Evolutionary conservation across 1,139 yeast species (phyloP).

Genomic region (Suhomyces anneliseae): DNA sequence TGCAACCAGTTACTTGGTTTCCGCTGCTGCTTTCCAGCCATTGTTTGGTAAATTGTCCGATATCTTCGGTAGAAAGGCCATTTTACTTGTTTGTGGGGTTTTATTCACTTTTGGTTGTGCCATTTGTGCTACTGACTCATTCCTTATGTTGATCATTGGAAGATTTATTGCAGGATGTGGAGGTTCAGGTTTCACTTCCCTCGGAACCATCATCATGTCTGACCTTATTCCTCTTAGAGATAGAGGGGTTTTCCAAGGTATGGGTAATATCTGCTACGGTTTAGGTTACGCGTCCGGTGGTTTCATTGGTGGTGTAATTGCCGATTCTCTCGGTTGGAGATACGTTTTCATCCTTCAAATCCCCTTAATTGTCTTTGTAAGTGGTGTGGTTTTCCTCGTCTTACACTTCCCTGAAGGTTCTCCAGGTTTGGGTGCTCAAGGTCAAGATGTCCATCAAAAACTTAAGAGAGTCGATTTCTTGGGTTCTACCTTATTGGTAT

Average conservation of each 20-base stretch:
- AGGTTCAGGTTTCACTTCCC: conserved; percentile 55
- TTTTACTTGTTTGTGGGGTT: conserved; percentile 34
- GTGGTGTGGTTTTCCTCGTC: conserved; percentile 35
- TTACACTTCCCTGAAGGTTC: conserved; percentile 50
- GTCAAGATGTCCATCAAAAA: conserved; percentile 42
- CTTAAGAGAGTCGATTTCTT: conserved; percentile 65
- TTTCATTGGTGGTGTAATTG: conserved; percentile 62
- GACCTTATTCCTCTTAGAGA: conserved; percentile 54
- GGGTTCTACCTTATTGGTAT: conserved; percentile 65
- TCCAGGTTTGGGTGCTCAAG: conserved; percentile 44
- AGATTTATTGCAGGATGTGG: conserved; percentile 57
- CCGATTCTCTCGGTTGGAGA: conserved; percentile 81
- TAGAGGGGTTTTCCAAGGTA: conserved; percentile 54
- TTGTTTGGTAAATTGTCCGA: conserved; percentile 84
- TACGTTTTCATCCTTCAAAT: conserved; percentile 53
- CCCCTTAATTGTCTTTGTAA: conserved; percentile 62
- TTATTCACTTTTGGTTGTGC: conserved; percentile 43
- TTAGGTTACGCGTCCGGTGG: conserved; percentile 75
- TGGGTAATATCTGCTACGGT: conserved; percentile 64
- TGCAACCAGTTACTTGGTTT: conserved; percentile 42
- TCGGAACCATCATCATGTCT: conserved; percentile 53
- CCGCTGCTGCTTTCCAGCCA: conserved; percentile 58
- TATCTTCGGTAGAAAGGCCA: conserved; percentile 70
- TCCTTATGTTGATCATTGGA: conserved; percentile 55
- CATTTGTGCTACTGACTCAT: conserved; percentile 41